phyloP scores from a whole-genome alignment of 768 basidiomycete species.

The Artomyces pyxidatus region DNA sequence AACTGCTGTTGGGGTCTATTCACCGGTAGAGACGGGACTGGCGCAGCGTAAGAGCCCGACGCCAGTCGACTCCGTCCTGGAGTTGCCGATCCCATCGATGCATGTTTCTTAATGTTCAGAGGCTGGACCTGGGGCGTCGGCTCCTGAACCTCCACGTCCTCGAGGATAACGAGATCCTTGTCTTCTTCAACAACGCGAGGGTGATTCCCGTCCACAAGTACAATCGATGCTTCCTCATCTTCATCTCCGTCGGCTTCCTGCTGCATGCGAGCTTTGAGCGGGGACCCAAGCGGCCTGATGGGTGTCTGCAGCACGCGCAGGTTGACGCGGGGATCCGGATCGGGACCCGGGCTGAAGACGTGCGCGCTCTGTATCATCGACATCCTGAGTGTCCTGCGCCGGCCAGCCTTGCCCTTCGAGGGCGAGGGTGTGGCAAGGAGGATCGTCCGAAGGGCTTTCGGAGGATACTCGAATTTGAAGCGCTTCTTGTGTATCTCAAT shows the following conservation, averaged over 20 bases:
- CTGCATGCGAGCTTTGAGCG: conserved; percentile 13
- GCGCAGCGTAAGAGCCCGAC: conserved; percentile 7
- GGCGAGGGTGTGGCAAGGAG: conserved; percentile 30
- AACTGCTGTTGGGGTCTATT: conserved; percentile 18
- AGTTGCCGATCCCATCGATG: conserved; percentile 7
- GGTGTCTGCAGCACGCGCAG: conserved; percentile 57
- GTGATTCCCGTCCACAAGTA: conserved; percentile 57
- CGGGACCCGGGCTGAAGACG: conserved; percentile 62
- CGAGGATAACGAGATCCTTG: conserved; percentile 62
- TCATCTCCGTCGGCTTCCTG: conserved; percentile 29
- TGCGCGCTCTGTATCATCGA: conserved; percentile 72
- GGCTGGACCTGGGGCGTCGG: conserved; percentile 5
- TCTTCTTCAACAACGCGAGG: conserved; percentile 67
- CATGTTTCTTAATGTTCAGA: conserved; percentile 10
- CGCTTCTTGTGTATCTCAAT: conserved; percentile 62
- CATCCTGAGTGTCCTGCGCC: conserved; percentile 44
- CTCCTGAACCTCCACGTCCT: conserved; percentile 43
- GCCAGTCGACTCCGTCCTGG: conserved; percentile 7
- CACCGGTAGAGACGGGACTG: conserved; percentile 7
- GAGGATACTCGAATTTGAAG: conserved; percentile 69
- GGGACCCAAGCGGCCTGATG: conserved; percentile 21
- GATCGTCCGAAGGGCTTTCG: conserved; percentile 55
- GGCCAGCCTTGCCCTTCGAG: conserved; percentile 17
- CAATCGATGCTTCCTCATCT: conserved; percentile 35
- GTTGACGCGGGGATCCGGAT: conserved; percentile 51